These are phyloP conservation scores for Orbilia blumenaviensis DNA, from an alignment of 2,329 filamentous ascomycete genomes.

Conservation along the genomic window DNA sequence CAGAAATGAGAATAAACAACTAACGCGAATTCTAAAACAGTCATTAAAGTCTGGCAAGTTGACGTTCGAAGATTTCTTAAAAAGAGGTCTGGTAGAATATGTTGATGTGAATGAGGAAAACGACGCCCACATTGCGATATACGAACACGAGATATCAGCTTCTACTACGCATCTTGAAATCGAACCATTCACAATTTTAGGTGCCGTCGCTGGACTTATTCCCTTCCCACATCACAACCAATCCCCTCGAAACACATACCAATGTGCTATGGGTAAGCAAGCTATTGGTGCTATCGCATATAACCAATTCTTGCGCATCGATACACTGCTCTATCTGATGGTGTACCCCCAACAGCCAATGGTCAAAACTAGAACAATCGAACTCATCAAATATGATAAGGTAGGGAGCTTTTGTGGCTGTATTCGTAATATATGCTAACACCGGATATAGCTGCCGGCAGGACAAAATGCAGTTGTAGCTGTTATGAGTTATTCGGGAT, in stretches of 20 bases:
- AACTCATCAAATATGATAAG: slow-evolving; percentile 96
- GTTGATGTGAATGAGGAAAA: slow-evolving; percentile 99
- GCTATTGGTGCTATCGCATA: slow-evolving; percentile 97
- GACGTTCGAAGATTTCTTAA: slow-evolving; percentile 93
- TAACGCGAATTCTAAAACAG: slow-evolving; percentile 37
- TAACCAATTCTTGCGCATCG: slow-evolving; percentile 96
- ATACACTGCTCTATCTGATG: slow-evolving; percentile 93
- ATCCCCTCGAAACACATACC: slow-evolving; percentile 97
- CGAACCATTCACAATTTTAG: slow-evolving; percentile 95
- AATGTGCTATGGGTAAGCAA: slow-evolving; percentile 99
- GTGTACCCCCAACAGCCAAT: slow-evolving; percentile 98
- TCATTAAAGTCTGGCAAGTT: slow-evolving; percentile 79
- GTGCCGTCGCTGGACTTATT: slow-evolving; percentile 93
- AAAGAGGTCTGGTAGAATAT: slow-evolving; percentile 90
- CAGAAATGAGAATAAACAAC: not conserved
- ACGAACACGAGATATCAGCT: slow-evolving; percentile 82
- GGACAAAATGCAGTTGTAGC: slow-evolving; percentile 97
- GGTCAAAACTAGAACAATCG: slow-evolving; percentile 96
- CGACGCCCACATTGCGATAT: slow-evolving; percentile 89
- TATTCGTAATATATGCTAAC: slow-evolving; percentile 4
- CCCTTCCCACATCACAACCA: slow-evolving; percentile 99
- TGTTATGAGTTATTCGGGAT: slow-evolving; percentile 99
- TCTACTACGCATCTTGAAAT: slow-evolving; percentile 95
- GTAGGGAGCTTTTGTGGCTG: not conserved
- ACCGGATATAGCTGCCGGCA: slow-evolving; percentile 72